Evolutionary conservation across 257 asterid species (phyloP), one percentile per base, ranked within the genome.

Genomic region (Coffea canephora): DNA sequence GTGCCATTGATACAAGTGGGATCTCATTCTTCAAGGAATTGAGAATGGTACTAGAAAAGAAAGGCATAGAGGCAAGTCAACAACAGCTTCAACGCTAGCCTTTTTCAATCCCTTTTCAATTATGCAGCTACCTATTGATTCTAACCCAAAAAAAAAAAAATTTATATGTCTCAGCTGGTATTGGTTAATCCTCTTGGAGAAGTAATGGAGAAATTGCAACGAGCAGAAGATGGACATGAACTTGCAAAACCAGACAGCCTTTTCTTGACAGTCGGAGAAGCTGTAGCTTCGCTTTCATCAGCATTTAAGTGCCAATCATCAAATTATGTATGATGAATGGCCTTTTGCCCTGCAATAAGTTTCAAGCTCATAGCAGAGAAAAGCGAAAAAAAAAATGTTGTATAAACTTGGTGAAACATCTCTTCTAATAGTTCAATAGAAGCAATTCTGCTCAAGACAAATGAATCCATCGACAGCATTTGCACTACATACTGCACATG

Each of bases 221-320:
- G 89, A 2, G 90, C 91, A 0, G 92, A 90, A 13, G 92, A 91
- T 14, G 77, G 84, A 11, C 85, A 83, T 75, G 93, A 87, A 62
- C 70, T 91, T 1, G 72, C 89, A 66, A 87, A 89, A 49, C 85
- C 93, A 12, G 97, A 89, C 76, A 74, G 82, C 72, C 86, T 94
- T 78, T 94, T 91, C 90, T 90, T 94, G 91, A 92, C 98, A 48
- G 91, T 92, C 36, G 96, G 92, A 52, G 97, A 92, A 86, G 97
- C 98, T 78, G 90, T 94, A 10, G 45, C 89, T 84, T 82, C 88
- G 55, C 97, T 88, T 61, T 74, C 85, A 23, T 81, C 91, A 79
- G 75, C 92, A 19, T 72, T 82, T 62, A 92, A 94, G 82, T 71
- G 23, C 82, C 87, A 84, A 34, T 4, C 92, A 82, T 78, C 84